A percentile compares a stretch with the other conserved stretches of the same genome.
Conservation (phyloP, 371 early-diverging fungal species). For the Haplosporangium sp. region DNA sequence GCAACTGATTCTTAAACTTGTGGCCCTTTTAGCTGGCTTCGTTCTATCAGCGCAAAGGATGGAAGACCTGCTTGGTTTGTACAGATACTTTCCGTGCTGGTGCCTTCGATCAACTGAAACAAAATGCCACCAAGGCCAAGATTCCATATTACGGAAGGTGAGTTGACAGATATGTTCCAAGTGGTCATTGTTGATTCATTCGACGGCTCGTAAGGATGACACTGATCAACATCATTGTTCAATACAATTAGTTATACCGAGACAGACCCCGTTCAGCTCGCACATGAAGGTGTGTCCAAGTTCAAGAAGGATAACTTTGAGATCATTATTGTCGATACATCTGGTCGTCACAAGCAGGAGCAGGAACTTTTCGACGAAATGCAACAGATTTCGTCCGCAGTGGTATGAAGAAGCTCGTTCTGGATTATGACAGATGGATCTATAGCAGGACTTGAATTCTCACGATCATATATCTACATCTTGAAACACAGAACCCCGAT, state of each 20-base stretch:
- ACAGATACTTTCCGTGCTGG: conserved; percentile 99
- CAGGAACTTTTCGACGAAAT: conserved; percentile 98
- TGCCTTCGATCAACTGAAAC: conserved; percentile 99
- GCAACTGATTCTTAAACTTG: neutral
- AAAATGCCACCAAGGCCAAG: conserved; percentile 98
- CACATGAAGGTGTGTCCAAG: conserved; percentile 95
- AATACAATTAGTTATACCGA: conserved; percentile 79
- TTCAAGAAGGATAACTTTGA: conserved; percentile 98
- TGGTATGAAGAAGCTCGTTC: conserved; percentile 60
- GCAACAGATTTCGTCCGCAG: conserved; percentile 93
- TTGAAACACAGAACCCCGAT: conserved; percentile 77
- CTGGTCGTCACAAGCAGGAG: conserved; percentile 99
- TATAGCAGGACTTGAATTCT: neutral
- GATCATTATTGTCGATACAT: conserved; percentile 99
- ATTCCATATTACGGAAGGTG: conserved; percentile 96
- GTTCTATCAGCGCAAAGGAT: conserved; percentile 97
- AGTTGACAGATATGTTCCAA: neutral
- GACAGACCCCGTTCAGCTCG: conserved; percentile 96
- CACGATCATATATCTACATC: neutral
- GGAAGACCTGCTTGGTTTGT: conserved; percentile 97
- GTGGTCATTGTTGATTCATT: too few relatives aligned
- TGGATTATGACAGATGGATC: too few relatives aligned
- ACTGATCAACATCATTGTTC: too few relatives aligned
- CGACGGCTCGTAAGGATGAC: too few relatives aligned
- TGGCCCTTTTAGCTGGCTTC: conserved; percentile 76